Percentiles rank a stretch among this genome's conserved stretches.
These are phyloP conservation scores for Psilocybe sp. DNA, from an alignment of 768 basidiomycete species.

Conservation along the genomic window DNA sequence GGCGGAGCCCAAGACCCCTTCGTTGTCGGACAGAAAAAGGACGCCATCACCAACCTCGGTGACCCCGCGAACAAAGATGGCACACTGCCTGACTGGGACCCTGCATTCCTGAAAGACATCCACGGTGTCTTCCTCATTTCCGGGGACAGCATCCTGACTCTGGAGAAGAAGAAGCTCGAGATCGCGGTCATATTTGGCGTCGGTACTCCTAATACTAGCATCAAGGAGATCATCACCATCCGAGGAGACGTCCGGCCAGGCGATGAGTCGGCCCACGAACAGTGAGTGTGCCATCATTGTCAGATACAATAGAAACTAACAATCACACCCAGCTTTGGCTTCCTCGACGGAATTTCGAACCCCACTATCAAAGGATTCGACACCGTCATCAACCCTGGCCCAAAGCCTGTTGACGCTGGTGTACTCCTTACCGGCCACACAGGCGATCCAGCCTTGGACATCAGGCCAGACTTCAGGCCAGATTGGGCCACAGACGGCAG, in stretches of 20 bases:
- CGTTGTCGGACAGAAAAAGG: slow-evolving; percentile 35
- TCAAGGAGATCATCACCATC: slow-evolving; percentile 35
- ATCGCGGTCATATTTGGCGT: slow-evolving; percentile 35
- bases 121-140: slow-evolving; percentile 53
- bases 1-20: slow-evolving; percentile 26
- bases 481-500: slow-evolving; percentile 52
- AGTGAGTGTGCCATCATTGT: slow-evolving; percentile 23
- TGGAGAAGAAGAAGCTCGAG: slow-evolving; percentile 30
- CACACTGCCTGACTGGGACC: slow-evolving; percentile 45
- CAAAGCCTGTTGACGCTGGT: slow-evolving; percentile 37
- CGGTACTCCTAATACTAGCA: slow-evolving; percentile 23
- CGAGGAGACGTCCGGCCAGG: slow-evolving; percentile 43
- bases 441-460: slow-evolving; percentile 29
- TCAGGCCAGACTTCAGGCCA: slow-evolving; percentile 29
- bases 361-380: slow-evolving; percentile 42
- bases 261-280: slow-evolving; percentile 41
- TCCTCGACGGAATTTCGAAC: slow-evolving; percentile 50
- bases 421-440: slow-evolving; percentile 40
- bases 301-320: neutral
- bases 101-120: slow-evolving; percentile 40
- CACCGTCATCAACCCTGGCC: slow-evolving; percentile 31
- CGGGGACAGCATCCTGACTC: slow-evolving; percentile 35
- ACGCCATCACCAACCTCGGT: slow-evolving; percentile 33
- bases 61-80: slow-evolving; percentile 24
- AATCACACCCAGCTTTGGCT: slow-evolving; percentile 39